Conservation (phyloP, 805 yeast species). For the Metschnikowia sp. region DNA sequence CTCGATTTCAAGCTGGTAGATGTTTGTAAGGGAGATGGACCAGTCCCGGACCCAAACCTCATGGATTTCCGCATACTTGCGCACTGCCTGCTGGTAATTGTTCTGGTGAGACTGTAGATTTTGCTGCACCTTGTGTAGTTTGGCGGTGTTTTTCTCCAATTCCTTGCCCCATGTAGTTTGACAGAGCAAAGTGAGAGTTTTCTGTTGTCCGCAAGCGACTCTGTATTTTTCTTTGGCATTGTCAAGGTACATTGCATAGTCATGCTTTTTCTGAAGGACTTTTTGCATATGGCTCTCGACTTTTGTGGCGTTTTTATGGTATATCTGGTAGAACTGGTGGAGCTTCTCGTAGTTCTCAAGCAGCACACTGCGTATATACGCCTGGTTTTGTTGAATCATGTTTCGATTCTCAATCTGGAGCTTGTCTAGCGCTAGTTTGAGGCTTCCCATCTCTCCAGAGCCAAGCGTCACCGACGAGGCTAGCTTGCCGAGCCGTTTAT, state of each 20-base stretch:
- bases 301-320: constrained; percentile 52
- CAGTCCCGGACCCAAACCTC: constrained; percentile 72
- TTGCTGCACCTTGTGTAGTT: constrained; percentile 48
- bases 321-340: constrained; percentile 47
- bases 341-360: constrained; percentile 48
- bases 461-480: constrained; percentile 49
- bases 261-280: constrained; percentile 46
- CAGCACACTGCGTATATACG: constrained; percentile 50
- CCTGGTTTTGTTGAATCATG: constrained; percentile 54
- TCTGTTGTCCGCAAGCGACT: constrained; percentile 54
- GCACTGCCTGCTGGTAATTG: constrained; percentile 56
- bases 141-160: constrained; percentile 55
- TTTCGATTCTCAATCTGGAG: constrained; percentile 57
- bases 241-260: constrained; percentile 34
- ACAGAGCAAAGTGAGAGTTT: constrained; percentile 57
- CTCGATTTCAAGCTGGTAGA: constrained; percentile 69
- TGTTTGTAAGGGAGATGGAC: constrained; percentile 56
- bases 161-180: constrained; percentile 74
- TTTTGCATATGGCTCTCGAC: constrained; percentile 56
- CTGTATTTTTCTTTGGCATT: constrained; percentile 49
- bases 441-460: constrained; percentile 54
- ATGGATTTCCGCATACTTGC: constrained; percentile 51
- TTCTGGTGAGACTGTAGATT: constrained; percentile 42
- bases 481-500: constrained; percentile 50
- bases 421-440: constrained; percentile 57